Evolutionary conservation across 2,329 filamentous ascomycete genomes (phyloP).

Genomic region (Stemphylium beticola): DNA sequence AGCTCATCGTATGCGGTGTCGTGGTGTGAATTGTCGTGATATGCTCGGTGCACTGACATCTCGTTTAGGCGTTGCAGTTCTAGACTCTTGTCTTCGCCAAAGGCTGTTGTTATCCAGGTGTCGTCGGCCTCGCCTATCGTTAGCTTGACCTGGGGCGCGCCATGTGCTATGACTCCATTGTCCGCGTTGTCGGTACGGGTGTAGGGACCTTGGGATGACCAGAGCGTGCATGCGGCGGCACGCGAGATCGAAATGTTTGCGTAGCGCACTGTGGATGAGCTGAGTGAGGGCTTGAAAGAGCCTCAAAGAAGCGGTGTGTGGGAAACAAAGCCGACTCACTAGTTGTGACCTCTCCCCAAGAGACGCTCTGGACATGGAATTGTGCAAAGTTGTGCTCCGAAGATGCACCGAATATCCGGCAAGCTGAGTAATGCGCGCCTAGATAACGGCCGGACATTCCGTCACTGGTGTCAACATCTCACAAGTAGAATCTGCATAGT

Average conservation of each 20-base stretch:
- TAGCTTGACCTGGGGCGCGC: background rate
- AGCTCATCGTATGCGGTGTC: background rate
- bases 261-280: conserved; percentile 6
- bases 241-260: background rate
- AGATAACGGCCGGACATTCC: background rate
- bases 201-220: background rate
- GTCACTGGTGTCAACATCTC: background rate
- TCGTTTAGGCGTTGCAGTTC: background rate
- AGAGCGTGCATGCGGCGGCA: conserved; percentile 1
- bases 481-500: conserved; percentile 16
- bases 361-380: background rate
- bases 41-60: background rate
- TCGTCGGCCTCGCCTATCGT: background rate
- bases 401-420: background rate
- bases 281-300: background rate
- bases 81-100: background rate
- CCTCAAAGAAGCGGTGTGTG: conserved; percentile 10
- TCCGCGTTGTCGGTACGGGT: background rate
- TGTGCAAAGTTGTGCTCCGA: background rate
- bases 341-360: background rate
- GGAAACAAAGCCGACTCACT: background rate
- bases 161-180: background rate
- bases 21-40: background rate
- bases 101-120: background rate
- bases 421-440: conserved; percentile 1